Evolutionary conservation across 2,329 filamentous ascomycete species (phyloP).

Genomic region (Xylariaceae sp.): DNA sequence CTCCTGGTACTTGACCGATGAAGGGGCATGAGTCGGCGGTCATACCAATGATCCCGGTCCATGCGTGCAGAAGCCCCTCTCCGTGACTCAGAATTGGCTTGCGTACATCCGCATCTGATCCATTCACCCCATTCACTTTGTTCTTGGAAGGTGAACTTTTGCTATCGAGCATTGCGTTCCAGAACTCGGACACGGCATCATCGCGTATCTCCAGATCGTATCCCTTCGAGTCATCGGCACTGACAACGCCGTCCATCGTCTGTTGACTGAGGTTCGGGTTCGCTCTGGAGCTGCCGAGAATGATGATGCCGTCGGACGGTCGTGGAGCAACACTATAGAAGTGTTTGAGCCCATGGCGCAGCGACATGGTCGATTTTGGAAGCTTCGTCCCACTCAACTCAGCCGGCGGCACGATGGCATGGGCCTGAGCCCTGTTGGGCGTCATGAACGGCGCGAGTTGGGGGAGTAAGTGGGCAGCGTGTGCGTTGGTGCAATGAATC

Average conservation of each 20-base stretch:
- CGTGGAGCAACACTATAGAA: slow-evolving; percentile 48
- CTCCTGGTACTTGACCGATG: slow-evolving; percentile 35
- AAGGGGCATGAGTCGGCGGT: slow-evolving; percentile 42
- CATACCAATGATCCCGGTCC: slow-evolving; percentile 45
- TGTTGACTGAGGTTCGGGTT: slow-evolving; percentile 33
- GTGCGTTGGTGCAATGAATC: slow-evolving; percentile 37
- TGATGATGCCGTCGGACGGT: slow-evolving; percentile 35
- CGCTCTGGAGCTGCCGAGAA: slow-evolving; percentile 38
- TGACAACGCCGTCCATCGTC: slow-evolving; percentile 26
- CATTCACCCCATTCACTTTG: not conserved
- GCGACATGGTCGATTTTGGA: slow-evolving; percentile 37
- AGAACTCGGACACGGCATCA: slow-evolving; percentile 33
- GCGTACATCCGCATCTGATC: not conserved
- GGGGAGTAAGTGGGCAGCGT: slow-evolving; percentile 32
- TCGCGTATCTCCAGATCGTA: slow-evolving; percentile 36
- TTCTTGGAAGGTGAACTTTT: not conserved
- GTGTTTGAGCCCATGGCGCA: slow-evolving; percentile 40
- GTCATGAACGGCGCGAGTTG: slow-evolving; percentile 31
- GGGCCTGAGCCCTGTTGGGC: slow-evolving; percentile 41
- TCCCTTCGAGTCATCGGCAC: slow-evolving; percentile 31
- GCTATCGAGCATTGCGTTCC: slow-evolving; percentile 27
- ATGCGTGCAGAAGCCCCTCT: slow-evolving; percentile 40
- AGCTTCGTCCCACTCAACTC: slow-evolving; percentile 29
- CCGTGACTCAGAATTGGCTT: slow-evolving; percentile 25
- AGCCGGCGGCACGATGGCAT: slow-evolving; percentile 36